These are phyloP conservation scores for Thalassiosira profunda DNA, from an alignment of 108 stramenopile genomes.

Conservation along the genomic window DNA sequence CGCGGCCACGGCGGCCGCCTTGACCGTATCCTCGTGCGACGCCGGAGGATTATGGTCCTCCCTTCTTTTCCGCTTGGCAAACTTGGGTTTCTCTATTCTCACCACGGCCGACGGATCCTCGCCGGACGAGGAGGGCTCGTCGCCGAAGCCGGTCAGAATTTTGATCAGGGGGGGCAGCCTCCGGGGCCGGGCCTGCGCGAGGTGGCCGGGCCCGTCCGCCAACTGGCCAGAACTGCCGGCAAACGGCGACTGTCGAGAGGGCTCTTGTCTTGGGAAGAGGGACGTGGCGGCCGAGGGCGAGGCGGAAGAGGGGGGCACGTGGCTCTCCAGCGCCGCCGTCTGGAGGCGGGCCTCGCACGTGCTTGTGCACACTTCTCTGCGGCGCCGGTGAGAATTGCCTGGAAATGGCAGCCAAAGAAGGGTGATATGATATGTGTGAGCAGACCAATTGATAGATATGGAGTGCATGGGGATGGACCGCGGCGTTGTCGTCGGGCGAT, in stretches of 20 bases:
- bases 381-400: background rate
- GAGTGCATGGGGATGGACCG: background rate
- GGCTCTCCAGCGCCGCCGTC: constrained; percentile 17
- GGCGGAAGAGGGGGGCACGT: constrained; percentile 3
- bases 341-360: constrained; percentile 29
- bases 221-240: too few species aligned
- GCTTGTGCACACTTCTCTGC: constrained; percentile 1
- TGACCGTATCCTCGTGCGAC: constrained; percentile 26
- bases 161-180: constrained; percentile 47
- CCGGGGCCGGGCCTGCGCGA: constrained; percentile 28
- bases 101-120: constrained; percentile 21
- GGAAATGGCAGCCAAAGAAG: too few species aligned
- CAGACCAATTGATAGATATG: background rate
- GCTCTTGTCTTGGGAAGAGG: constrained; percentile 11
- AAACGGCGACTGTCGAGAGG: background rate
- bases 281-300: background rate
- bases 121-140: constrained; percentile 18
- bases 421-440: too few species aligned
- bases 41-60: too few species aligned
- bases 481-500: background rate
- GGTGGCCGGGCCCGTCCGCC: too few species aligned
- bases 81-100: constrained; percentile 18
- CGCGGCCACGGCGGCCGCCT: constrained; percentile 33
- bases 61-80: too few species aligned
- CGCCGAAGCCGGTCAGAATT: constrained; percentile 45